These are phyloP conservation scores for Fonsecaea multimorphosa DNA, from an alignment of 2,329 filamentous ascomycete genomes.

Conservation along the genomic window DNA sequence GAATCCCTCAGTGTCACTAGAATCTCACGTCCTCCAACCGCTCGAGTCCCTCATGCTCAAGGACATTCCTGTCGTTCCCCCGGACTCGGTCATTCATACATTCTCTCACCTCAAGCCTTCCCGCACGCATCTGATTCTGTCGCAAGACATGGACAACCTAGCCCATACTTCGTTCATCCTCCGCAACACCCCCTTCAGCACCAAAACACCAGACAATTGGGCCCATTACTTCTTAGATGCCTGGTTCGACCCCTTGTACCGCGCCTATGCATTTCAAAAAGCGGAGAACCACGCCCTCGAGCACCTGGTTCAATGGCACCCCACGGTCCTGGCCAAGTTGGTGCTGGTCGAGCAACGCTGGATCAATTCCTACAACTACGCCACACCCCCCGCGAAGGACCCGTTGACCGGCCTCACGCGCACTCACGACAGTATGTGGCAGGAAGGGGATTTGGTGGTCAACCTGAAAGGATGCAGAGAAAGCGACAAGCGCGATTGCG, in stretches of 20 bases:
- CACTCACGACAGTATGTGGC: slow-evolving; percentile 67
- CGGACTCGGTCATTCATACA: slow-evolving; percentile 96
- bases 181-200: slow-evolving; percentile 47
- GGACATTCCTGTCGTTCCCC: slow-evolving; percentile 85
- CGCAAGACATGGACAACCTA: slow-evolving; percentile 83
- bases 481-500: slow-evolving; percentile 67
- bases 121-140: slow-evolving; percentile 79
- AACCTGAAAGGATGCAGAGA: slow-evolving; percentile 75
- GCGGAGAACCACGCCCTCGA: slow-evolving; percentile 90
- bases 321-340: slow-evolving; percentile 88
- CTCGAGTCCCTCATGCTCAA: slow-evolving; percentile 82
- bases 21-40: slow-evolving; percentile 72
- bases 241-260: slow-evolving; percentile 94
- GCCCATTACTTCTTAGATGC: slow-evolving; percentile 89
- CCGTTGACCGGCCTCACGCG: slow-evolving; percentile 46
- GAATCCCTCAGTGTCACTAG: slow-evolving; percentile 73
- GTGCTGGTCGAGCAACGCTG: slow-evolving; percentile 85
- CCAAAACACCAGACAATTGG: slow-evolving; percentile 70
- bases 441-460: slow-evolving; percentile 83
- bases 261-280: slow-evolving; percentile 95
- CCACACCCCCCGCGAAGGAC: slow-evolving; percentile 36
- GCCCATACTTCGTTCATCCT: slow-evolving; percentile 79
- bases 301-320: slow-evolving; percentile 94
- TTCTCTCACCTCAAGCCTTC: slow-evolving; percentile 79
- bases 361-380: slow-evolving; percentile 76